Evolutionary conservation across 495 filamentous ascomycete species (phyloP).

Genomic region (Schizothecium vesticola): DNA sequence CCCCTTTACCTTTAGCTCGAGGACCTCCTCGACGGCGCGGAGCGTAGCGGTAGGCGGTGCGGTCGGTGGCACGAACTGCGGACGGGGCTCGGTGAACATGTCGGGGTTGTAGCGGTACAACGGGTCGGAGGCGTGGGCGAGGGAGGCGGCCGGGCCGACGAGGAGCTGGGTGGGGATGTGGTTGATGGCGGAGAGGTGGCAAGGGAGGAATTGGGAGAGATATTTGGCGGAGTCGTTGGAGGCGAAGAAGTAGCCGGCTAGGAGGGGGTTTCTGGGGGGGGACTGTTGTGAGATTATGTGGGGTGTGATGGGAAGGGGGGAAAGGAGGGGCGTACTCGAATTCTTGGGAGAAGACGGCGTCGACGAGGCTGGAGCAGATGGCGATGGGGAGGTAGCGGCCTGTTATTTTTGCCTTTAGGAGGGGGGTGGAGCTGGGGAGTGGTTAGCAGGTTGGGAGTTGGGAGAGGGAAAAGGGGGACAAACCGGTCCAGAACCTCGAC

Average conservation of each 20-base stretch:
- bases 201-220: constrained; percentile 46
- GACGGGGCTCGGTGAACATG: constrained; percentile 37
- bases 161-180: constrained; percentile 46
- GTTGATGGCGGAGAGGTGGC: constrained; percentile 45
- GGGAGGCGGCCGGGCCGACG: constrained; percentile 39
- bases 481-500: background rate
- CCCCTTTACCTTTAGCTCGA: background rate
- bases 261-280: constrained; percentile 24
- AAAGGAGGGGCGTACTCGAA: background rate
- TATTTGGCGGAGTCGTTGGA: constrained; percentile 45
- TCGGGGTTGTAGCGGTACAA: constrained; percentile 34
- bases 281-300: background rate
- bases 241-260: constrained; percentile 49
- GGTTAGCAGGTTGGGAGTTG: background rate
- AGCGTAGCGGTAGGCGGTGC: background rate
- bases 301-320: background rate
- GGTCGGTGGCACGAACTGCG: constrained; percentile 29
- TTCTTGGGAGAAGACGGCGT: constrained; percentile 12
- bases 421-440: constrained; percentile 3
- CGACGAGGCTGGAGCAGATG: constrained; percentile 13
- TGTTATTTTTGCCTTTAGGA: constrained; percentile 11
- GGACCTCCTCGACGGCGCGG: background rate
- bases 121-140: constrained; percentile 19
- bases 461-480: background rate
- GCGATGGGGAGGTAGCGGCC: constrained; percentile 15